Percentiles rank a stretch among this genome's conserved stretches.
phyloP scores from a whole-genome alignment of 176 grass and related monocot genomes.

The Carex littledalei region DNA sequence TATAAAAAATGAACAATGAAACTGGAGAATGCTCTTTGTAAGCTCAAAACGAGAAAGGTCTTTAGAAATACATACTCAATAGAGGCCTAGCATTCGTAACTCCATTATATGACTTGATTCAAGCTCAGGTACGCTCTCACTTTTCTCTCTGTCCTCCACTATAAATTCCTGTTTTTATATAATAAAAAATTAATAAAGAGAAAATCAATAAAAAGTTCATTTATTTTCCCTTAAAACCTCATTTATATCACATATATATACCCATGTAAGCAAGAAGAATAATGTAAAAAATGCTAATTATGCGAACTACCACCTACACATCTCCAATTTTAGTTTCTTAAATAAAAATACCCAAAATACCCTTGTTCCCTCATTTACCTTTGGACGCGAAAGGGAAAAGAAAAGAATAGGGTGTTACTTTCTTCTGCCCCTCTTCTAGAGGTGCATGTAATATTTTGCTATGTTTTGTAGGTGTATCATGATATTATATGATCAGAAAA shows the following conservation, averaged over 20 bases:
- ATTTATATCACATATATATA: not conserved
- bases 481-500: not conserved
- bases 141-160: slow-evolving; percentile 82
- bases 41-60: not conserved
- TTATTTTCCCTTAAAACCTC: not conserved
- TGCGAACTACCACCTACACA: not conserved
- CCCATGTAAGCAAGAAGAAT: not conserved
- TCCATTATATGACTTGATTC: slow-evolving; percentile 82
- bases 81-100: slow-evolving; percentile 78
- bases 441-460: not conserved
- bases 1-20: not conserved
- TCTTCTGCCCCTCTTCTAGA: not conserved
- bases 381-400: not conserved
- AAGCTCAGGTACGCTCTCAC: slow-evolving; percentile 58
- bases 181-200: slow-evolving; percentile 1
- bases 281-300: not conserved
- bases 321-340: not conserved
- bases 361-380: not conserved
- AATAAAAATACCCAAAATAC: not conserved
- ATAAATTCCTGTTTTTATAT: slow-evolving; percentile 67
- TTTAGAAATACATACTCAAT: slow-evolving; percentile 39
- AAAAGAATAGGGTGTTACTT: not conserved
- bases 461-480: not conserved
- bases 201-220: not conserved
- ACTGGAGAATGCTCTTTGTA: not conserved